Evolutionary conservation across 1,284 basidiomycete genomes (phyloP).

Genomic region (Cystobasidium pallidum): DNA sequence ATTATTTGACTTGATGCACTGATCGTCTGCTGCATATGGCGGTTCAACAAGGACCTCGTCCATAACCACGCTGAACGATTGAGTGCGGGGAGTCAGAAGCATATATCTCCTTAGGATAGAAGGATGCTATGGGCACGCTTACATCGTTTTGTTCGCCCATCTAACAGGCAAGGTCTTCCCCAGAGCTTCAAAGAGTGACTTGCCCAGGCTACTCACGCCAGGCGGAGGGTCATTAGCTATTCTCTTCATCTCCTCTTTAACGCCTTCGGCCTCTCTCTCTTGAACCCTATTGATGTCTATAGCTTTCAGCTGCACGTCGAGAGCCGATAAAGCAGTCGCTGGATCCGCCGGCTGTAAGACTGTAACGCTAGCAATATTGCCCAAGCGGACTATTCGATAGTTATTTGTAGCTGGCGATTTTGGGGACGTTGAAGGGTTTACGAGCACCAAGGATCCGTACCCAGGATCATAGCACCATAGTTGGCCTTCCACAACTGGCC

Average conservation of each 20-base stretch:
- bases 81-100: neutral
- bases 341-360: slow-evolving; percentile 21
- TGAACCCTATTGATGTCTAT: slow-evolving; percentile 25
- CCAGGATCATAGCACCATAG: slow-evolving; percentile 38
- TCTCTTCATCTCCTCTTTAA: slow-evolving; percentile 19
- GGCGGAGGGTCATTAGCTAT: slow-evolving; percentile 38
- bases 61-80: slow-evolving; percentile 34
- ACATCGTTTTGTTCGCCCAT: slow-evolving; percentile 36
- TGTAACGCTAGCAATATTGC: slow-evolving; percentile 18
- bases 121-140: neutral
- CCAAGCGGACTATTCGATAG: slow-evolving; percentile 31
- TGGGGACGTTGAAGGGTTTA: slow-evolving; percentile 5
- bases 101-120: neutral
- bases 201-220: slow-evolving; percentile 25
- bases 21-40: slow-evolving; percentile 25
- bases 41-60: slow-evolving; percentile 40
- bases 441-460: slow-evolving; percentile 23
- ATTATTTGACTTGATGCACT: slow-evolving; percentile 35
- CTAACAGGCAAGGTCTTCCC: slow-evolving; percentile 37
- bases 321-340: neutral
- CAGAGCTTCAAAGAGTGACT: slow-evolving; percentile 30
- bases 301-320: slow-evolving; percentile 7
- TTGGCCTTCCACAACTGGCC: slow-evolving; percentile 23
- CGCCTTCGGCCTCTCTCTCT: slow-evolving; percentile 33
- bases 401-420: neutral